phyloP scores from a whole-genome alignment of 306 rosid genomes.

The Sphenostylis stenocarpa region DNA sequence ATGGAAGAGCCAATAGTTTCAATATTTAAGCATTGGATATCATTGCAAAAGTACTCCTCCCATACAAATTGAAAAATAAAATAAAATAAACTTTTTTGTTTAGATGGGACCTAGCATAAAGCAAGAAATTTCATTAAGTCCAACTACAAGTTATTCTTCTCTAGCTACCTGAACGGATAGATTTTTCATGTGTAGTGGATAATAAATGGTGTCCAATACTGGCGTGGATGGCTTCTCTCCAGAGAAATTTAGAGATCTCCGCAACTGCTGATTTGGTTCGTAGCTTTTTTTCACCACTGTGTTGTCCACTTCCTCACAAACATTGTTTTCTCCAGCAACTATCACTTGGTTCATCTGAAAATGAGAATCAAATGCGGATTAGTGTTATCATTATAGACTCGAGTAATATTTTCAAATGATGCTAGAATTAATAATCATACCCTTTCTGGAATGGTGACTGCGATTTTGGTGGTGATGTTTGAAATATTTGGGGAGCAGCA shows the following conservation, averaged over 20 bases:
- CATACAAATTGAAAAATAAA: background rate
- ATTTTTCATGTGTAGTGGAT: constrained; percentile 66
- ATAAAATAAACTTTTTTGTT: no score
- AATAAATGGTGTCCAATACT: constrained; percentile 54
- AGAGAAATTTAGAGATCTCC: constrained; percentile 44
- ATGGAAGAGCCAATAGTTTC: background rate
- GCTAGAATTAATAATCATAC: constrained; percentile 11
- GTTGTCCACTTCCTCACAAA: constrained; percentile 12
- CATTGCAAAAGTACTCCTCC: background rate
- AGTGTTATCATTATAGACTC: background rate
- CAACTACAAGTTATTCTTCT: background rate
- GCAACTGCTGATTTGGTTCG: background rate
- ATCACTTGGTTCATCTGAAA: constrained; percentile 40
- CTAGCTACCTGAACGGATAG: constrained; percentile 45
- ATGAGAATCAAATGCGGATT: background rate
- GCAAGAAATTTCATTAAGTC: background rate
- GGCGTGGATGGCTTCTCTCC: constrained; percentile 70
- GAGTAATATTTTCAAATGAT: no score
- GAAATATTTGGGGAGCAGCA: constrained; percentile 6
- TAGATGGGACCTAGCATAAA: background rate
- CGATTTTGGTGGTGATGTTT: constrained; percentile 2
- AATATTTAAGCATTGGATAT: background rate
- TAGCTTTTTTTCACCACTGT: background rate
- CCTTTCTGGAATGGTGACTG: constrained; percentile 22
- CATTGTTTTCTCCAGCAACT: constrained; percentile 20